phyloP scores from a whole-genome alignment of 805 yeast genomes.

The Zygosaccharomyces lentus region DNA sequence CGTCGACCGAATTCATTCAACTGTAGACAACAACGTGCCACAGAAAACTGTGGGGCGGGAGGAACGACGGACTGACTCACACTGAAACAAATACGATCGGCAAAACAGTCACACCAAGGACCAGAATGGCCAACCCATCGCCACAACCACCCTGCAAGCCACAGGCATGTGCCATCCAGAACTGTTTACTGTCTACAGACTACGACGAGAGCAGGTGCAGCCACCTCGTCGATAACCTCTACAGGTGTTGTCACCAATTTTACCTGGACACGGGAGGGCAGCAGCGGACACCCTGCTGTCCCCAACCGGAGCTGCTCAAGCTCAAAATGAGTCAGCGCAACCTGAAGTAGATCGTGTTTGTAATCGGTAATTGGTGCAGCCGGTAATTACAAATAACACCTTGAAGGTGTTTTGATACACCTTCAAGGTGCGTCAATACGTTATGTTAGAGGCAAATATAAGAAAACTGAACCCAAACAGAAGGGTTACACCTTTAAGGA shows the following conservation, averaged over 20 bases:
- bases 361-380: no score
- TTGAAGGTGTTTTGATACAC: neutral
- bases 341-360: conserved; percentile 4
- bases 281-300: conserved; percentile 72
- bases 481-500: neutral
- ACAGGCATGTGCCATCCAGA: conserved; percentile 71
- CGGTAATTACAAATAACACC: neutral
- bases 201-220: conserved; percentile 77
- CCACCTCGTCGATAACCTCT: conserved; percentile 60
- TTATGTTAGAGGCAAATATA: no score
- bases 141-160: conserved; percentile 60
- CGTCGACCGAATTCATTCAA: neutral
- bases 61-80: conserved; percentile 7
- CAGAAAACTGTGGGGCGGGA: conserved; percentile 7
- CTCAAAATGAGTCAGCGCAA: conserved; percentile 63
- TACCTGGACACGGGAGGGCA: conserved; percentile 57
- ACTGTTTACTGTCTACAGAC: conserved; percentile 57
- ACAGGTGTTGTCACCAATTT: conserved; percentile 67
- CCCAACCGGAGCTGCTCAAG: conserved; percentile 57
- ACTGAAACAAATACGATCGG: conserved; percentile 1
- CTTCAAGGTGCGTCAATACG: neutral
- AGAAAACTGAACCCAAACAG: no score
- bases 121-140: conserved; percentile 8
- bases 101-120: neutral
- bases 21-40: conserved; percentile 4